These are phyloP conservation scores for Moesziomyces sp. DNA, from an alignment of 1,284 basidiomycete species.

Conservation along the genomic window DNA sequence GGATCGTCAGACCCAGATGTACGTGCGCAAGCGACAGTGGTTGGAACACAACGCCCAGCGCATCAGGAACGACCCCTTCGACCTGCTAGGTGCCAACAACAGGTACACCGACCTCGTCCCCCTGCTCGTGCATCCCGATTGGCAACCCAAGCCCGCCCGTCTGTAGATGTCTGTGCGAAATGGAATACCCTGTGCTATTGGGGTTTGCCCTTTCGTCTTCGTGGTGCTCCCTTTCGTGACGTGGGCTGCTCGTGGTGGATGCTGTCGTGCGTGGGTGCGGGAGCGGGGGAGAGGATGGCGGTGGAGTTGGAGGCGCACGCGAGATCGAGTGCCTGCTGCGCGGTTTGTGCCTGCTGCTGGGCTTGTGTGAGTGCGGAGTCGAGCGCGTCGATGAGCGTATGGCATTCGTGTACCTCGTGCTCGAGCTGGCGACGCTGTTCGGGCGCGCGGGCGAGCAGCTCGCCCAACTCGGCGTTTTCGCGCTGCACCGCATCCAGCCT, in stretches of 20 bases:
- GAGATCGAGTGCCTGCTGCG: slow-evolving; percentile 32
- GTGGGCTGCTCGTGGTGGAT: no score
- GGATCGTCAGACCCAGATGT: slow-evolving; percentile 32
- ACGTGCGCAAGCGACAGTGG: slow-evolving; percentile 32
- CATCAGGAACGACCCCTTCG: slow-evolving; percentile 43
- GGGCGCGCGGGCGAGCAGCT: slow-evolving; percentile 11
- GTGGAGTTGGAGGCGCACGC: slow-evolving; percentile 39
- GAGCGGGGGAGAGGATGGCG: slow-evolving; percentile 12
- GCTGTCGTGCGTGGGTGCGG: neutral
- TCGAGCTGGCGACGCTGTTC: slow-evolving; percentile 1
- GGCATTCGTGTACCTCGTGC: slow-evolving; percentile 24
- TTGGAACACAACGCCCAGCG: slow-evolving; percentile 21
- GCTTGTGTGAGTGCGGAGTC: slow-evolving; percentile 23
- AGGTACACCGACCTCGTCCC: slow-evolving; percentile 19
- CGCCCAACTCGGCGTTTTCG: slow-evolving; percentile 48
- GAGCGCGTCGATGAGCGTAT: slow-evolving; percentile 32
- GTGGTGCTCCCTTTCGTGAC: no score
- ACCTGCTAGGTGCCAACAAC: slow-evolving; percentile 30
- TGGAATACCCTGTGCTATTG: no score
- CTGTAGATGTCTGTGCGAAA: no score
- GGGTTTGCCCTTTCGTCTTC: no score
- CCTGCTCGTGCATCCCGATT: slow-evolving; percentile 10
- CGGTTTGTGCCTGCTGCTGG: slow-evolving; percentile 12
- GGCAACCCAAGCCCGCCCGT: neutral
- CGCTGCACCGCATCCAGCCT: slow-evolving; percentile 35